These are phyloP conservation scores for Cercospora janseana DNA, from an alignment of 2,329 filamentous ascomycete genomes.

Conservation along the genomic window DNA sequence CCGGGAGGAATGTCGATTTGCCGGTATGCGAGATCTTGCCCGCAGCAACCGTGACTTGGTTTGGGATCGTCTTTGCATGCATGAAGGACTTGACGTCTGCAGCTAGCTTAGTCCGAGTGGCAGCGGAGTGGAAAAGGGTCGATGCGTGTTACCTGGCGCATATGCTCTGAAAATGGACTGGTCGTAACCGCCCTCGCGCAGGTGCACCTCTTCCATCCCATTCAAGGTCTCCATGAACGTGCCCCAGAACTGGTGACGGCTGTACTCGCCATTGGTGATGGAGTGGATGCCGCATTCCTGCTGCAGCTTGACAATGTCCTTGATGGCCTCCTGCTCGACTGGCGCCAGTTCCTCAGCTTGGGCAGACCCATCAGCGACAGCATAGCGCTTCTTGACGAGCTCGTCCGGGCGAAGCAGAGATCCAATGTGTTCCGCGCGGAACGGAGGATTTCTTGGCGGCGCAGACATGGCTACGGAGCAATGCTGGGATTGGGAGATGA, in stretches of 20 bases:
- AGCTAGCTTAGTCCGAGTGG: not conserved
- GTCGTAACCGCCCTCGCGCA: constrained; percentile 37
- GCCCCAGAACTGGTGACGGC: constrained; percentile 35
- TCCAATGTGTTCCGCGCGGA: constrained; percentile 70
- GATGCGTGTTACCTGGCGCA: constrained; percentile 45
- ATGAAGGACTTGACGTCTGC: constrained; percentile 60
- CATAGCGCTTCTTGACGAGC: constrained; percentile 59
- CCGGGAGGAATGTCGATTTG: constrained; percentile 55
- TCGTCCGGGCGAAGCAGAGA: constrained; percentile 65
- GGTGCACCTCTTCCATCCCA: constrained; percentile 52
- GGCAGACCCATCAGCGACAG: constrained; percentile 41
- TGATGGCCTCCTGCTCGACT: constrained; percentile 36
- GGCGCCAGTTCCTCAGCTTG: constrained; percentile 31
- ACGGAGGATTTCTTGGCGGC: constrained; percentile 52
- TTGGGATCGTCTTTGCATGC: constrained; percentile 57
- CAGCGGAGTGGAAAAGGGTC: too few species aligned
- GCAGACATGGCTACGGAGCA: constrained; percentile 51
- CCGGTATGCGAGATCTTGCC: constrained; percentile 59
- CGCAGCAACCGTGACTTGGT: constrained; percentile 56
- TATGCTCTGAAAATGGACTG: constrained; percentile 57
- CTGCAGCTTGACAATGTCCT: constrained; percentile 36
- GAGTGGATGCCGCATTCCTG: constrained; percentile 36
- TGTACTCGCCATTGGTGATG: constrained; percentile 38
- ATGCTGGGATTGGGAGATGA: not conserved
- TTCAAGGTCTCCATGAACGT: constrained; percentile 40